Base-by-base conservation (phyloP, 768 basidiomycete genomes). In the Lepiota subincarnata region DNA sequence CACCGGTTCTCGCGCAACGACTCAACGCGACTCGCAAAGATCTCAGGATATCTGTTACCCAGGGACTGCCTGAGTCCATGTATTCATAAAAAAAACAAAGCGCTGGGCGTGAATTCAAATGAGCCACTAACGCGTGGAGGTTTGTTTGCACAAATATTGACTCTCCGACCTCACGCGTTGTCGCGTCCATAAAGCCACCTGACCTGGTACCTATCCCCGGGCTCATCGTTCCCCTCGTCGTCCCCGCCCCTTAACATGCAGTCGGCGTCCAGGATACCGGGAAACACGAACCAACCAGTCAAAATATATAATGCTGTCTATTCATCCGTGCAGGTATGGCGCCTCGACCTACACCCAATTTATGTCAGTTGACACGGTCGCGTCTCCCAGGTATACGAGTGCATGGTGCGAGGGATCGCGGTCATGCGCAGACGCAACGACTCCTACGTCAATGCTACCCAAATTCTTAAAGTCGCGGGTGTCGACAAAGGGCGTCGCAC, bases 391-490 rank as follows among this genome's bases (percentile, higher is more conserved):
- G 95, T 98, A 19, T 96, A 93, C 70, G 95, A 98, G 71, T 96
- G 93, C 65, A 97, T 98, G 92, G 88, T 97, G 60, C 82, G 96
- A 63, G 95, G 95, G 36, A 98, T 98, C 65, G 96, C 96, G 1
- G 96, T 99, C 61, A 99, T 99, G 97, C 85, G 96, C 48, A 78
- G 97, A 65, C 84, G 94, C 63, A 83, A 83, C 48, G 97, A 98
- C 71, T 93, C 92, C 62, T 98, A 81, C 68, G 90, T 99, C 59
- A 99, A 99, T 76, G 97, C 97, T 61, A 98, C 97, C 2, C 97
- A 99, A 70, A 98, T 99, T 57, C 83, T 99, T 61, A 99, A 99
- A 72, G 96, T 99, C 36, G 95, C 96, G 5, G 97, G 97, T 38
- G 89, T 98, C 57, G 93, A 96, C 74, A 99, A 99, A 70, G 94